phyloP scores from a whole-genome alignment of 345 rosid genomes.

The Odontarrhena argentea region DNA sequence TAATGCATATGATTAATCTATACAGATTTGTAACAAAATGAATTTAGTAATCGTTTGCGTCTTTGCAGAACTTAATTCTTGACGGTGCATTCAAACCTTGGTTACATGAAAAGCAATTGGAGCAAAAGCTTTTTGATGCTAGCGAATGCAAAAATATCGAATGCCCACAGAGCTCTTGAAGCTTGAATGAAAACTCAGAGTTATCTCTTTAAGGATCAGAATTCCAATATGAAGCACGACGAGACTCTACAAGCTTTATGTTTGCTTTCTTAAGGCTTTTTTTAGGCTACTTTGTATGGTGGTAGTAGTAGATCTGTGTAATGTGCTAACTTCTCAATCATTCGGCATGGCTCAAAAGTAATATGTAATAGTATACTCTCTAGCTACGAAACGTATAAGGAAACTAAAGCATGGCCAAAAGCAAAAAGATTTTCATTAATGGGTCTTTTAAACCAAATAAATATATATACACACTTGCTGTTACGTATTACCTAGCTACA shows the following conservation, averaged over 20 bases:
- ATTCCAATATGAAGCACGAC: not conserved
- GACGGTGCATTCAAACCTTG: conserved; percentile 63
- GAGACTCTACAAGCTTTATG: conserved; percentile 3
- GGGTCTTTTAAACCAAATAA: conserved; percentile 2
- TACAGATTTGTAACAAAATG: not conserved
- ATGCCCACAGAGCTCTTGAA: not conserved
- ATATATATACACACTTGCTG: not conserved
- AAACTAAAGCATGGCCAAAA: not conserved
- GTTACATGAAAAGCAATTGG: conserved; percentile 45
- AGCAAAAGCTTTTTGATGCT: not conserved
- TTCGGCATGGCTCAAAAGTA: not conserved
- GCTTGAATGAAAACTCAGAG: conserved; percentile 8
- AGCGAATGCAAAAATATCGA: not conserved
- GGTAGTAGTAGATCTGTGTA: conserved; percentile 19
- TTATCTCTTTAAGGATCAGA: not conserved
- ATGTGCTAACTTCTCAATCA: not conserved
- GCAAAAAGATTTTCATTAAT: conserved; percentile 9
- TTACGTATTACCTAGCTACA: not conserved
- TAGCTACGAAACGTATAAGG: not conserved
- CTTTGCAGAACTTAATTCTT: conserved; percentile 49
- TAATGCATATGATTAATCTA: not conserved
- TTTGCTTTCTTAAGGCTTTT: conserved; percentile 13
- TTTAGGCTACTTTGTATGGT: conserved; percentile 2
- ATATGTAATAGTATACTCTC: not conserved
- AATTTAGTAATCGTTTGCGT: conserved; percentile 3